Evolutionary conservation across 106 monocot genomes (phyloP), one percentile per base, ranked within the genome.

Genomic region (Dendrobium chrysotoxum): DNA sequence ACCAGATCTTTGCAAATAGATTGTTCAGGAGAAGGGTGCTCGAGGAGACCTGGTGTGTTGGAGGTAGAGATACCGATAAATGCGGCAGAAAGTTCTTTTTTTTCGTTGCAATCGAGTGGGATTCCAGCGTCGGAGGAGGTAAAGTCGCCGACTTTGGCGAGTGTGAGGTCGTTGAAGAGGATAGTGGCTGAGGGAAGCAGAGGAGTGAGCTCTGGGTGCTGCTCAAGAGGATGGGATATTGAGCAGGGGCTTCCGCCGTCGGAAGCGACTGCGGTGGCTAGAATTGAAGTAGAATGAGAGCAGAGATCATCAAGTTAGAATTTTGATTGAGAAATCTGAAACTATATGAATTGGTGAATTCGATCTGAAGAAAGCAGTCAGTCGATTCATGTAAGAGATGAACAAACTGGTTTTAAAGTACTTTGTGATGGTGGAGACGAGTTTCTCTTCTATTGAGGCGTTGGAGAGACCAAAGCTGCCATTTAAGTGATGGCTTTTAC

Each of bases 21-120:
- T n/a, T 44, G 47, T 47, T 20, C 13, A 5, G 76, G 26, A 25
- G 76, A 76, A 76, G 76, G 76, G 28, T 26, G 76, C 25, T 76
- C 76, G 0, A 26, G 74, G 41, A 21, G 18, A 41, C 42, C 39
- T 21, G 28, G 47, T 40, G 76, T 15, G 7, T 75, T 11, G 28
- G 9, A 17, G 74, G 16, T 42, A 39, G 8, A 75, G 13, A 42
- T 20, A 2, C 74, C 74, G 41, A 75, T 13, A 42, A 41, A 21
- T 42, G 41, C 20, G 1, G 21, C n/a, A 7, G 74, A 75, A 42
- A 75, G n/a, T 16, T 38, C 71, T 71, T 6, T 5, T 71, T n/a
- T 35, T 35, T 15, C 71, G 16, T 35, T 42, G 74, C 74, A 40
- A 23, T 23, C 74, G 18, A 42, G 41, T 1, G 30, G 21, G n/a